Base-by-base conservation (phyloP, 495 filamentous ascomycete genomes). In the Pseudevernia furfuracea region DNA sequence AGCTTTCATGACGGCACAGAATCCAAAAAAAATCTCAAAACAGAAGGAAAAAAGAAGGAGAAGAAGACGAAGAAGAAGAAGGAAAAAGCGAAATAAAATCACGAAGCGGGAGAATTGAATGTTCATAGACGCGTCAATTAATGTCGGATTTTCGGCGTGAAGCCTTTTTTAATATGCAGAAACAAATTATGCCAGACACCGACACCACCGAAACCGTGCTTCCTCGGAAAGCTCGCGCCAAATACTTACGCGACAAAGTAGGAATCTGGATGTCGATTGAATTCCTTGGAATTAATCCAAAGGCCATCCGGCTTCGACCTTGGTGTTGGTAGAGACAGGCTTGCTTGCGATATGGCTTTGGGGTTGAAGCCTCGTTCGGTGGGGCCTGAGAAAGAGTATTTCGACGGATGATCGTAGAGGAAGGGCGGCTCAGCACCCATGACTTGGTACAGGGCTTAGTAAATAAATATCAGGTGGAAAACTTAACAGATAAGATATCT, bases 181-280 rank as follows among this genome's bases (percentile, higher is more conserved):
- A 34, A 34, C 1, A 1, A 30, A 21, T 55, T 21, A 55, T 17
- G 12, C 28, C 7, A 55, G 30, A 55, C 14, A 55, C 0, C 30
- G 34, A 55, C 2, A 55, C 30, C 14, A 55, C 0, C 30, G 34
- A 55, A 10, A 55, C 30, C 30, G 3, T 34, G 6, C 52, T 34
- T 55, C 17, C n/a, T 9, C 28, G 3, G 23, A 49, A 28, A 17
- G 19, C 41, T 21, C 15, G 2, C 15, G n/a, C 3, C 2, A 56
- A 25, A 74, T 34, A 38, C 84, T 68, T 84, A 91, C 88, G 68
- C 68, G 10, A 70, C 53, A 56, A 68, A 71, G 59, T 71, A 71
- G 53, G 81, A 82, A 69, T 95, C 90, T 15, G 90, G 89, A 77
- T 95, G 91, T 58, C 84, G 78, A 72, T 90, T 90, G 77, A 94